These are phyloP conservation scores for Cryptococcus sp. DNA, from an alignment of 1,284 basidiomycete genomes.

Conservation along the genomic window DNA sequence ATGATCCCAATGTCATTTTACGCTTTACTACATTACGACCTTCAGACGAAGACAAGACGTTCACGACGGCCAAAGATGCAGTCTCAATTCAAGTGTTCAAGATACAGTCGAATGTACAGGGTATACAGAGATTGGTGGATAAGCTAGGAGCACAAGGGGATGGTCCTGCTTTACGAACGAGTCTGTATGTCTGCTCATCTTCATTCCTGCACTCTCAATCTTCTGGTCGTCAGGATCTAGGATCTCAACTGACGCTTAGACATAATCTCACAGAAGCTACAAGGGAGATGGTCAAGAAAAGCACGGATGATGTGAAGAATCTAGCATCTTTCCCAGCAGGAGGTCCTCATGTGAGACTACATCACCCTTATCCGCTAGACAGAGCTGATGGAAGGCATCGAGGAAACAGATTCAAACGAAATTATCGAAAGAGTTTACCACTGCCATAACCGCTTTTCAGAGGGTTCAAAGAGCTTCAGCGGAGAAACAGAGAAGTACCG, in stretches of 20 bases:
- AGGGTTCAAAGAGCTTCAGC: conserved; percentile 84
- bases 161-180: conserved; percentile 58
- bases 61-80: conserved; percentile 72
- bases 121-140: conserved; percentile 86
- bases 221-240: neutral
- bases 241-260: conserved; percentile 25
- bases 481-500: conserved; percentile 75
- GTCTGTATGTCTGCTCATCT: conserved; percentile 33
- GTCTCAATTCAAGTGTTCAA: conserved; percentile 96
- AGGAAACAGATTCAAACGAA: conserved; percentile 63
- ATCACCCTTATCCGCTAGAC: neutral
- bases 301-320: conserved; percentile 86
- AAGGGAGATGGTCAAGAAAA: conserved; percentile 87
- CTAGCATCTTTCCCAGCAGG: conserved; percentile 64
- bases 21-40: no score
- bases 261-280: conserved; percentile 88
- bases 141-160: conserved; percentile 80
- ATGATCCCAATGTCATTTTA: neutral
- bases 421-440: conserved; percentile 86
- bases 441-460: conserved; percentile 86
- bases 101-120: conserved; percentile 95
- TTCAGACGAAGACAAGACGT: conserved; percentile 49
- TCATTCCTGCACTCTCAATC: neutral
- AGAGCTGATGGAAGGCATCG: conserved; percentile 19
- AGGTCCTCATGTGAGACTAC: conserved; percentile 24